Percentiles rank a stretch among this genome's conserved stretches.
phyloP scores from a whole-genome alignment of 768 basidiomycete genomes.

The Infundibulicybe gibba region DNA sequence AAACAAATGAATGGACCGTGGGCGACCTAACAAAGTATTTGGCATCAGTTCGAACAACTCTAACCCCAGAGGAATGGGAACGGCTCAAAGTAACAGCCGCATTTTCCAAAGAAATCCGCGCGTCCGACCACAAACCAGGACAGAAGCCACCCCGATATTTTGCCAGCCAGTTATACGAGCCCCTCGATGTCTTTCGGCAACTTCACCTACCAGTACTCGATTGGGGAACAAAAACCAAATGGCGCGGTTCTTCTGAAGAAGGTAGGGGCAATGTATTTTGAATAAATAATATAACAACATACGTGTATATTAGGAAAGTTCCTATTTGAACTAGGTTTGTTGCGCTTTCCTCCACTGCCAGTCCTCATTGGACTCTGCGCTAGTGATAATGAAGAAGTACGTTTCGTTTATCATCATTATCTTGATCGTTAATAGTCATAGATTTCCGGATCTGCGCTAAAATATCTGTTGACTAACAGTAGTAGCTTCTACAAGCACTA shows the following conservation, averaged over 20 bases:
- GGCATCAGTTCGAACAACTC: conserved; percentile 66
- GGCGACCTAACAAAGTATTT: conserved; percentile 86
- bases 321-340: conserved; percentile 67
- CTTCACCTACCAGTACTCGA: conserved; percentile 81
- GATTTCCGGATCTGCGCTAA: conserved; percentile 60
- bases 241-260: conserved; percentile 84
- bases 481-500: conserved; percentile 57
- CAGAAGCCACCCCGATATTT: conserved; percentile 46
- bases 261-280: conserved; percentile 38
- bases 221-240: conserved; percentile 79
- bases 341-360: conserved; percentile 63
- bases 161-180: conserved; percentile 84
- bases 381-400: conserved; percentile 38
- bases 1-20: conserved; percentile 87
- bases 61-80: conserved; percentile 39
- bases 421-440: conserved; percentile 6
- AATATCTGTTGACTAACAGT: conserved; percentile 80
- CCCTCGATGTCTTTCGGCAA: conserved; percentile 63
- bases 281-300: conserved; percentile 1
- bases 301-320: conserved; percentile 60
- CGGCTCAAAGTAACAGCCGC: conserved; percentile 70
- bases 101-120: conserved; percentile 57
- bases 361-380: conserved; percentile 69
- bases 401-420: neutral
- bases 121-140: conserved; percentile 10